Base-by-base conservation (phyloP, 805 yeast species). In the Trichomonascus vanleenenianus region DNA sequence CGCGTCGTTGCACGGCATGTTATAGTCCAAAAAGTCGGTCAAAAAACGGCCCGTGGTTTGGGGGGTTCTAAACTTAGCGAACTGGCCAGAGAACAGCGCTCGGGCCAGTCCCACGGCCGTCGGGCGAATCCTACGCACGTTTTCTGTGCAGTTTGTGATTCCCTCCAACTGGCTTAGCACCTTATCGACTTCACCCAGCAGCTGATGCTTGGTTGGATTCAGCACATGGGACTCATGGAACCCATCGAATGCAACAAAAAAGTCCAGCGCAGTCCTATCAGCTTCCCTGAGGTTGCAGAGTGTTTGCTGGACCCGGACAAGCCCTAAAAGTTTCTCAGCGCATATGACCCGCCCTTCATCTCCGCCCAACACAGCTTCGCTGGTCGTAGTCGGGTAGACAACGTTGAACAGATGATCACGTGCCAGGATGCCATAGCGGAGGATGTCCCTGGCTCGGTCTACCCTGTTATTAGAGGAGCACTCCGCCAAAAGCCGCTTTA, bases 221-320 rank as follows among this genome's bases (percentile, higher is more conserved):
- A 40, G 43, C 3, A 40, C 43, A 16, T 40, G 43, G 25, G 20
- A 10, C n/a, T 30, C 25, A 22, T 34, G 18, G 39, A 42, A 42
- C 33, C 32, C 38, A 14, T 34, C 39, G 20, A 42, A 34, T 7
- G 39, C 20, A 5, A 39, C 30, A 9, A 35, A 25, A 11, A 35
- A 20, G 18, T 35, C 39, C 27, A 22, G 27, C 4, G 27, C 4
- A 4, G 27, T 5, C 27, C 8, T 22, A 22, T 22, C 27, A 22
- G 27, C 27, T 4, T 22, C 8, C 27, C 27, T 22, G 27, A 22
- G 27, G 27, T 8, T 22, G 27, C 27, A 5, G 27, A 22, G 27
- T 4, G 27, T 22, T 4, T 22, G 27, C 8, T 22, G 27, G 27
- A 22, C 4, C 8, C 27, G 4, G 27, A 22, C 27, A 5, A 22